Percentiles rank a stretch among this genome's conserved stretches.
Evolutionary conservation across 1,284 basidiomycete species (phyloP).

Genomic region (Microbotryum violaceum): DNA sequence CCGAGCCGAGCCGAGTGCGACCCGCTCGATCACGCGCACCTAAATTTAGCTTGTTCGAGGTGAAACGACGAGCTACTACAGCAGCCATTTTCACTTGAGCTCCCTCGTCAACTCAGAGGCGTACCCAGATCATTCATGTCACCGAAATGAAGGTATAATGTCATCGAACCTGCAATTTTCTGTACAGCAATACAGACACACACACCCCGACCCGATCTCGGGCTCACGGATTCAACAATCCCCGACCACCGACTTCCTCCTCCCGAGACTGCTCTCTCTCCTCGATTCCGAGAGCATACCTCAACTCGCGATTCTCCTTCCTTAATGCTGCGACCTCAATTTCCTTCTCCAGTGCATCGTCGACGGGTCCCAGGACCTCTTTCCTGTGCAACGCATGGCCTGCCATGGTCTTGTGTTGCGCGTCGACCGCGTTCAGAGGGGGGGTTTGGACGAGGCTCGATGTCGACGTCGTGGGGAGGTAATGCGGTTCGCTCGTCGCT

Average conservation of each 20-base stretch:
- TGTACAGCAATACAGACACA: background rate
- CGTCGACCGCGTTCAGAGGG: background rate
- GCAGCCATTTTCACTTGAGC: too few species aligned
- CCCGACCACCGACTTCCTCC: slow-evolving; percentile 51
- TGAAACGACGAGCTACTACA: too few species aligned
- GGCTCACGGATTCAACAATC: background rate
- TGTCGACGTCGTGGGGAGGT: slow-evolving; percentile 27
- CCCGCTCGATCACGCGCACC: too few species aligned
- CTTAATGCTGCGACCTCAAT: slow-evolving; percentile 68
- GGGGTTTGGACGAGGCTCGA: slow-evolving; percentile 20
- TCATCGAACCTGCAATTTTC: too few species aligned
- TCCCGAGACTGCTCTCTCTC: background rate
- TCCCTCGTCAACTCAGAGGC: too few species aligned
- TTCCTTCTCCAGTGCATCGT: slow-evolving; percentile 80
- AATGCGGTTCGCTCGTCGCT: slow-evolving; percentile 14
- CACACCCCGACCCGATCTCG: background rate
- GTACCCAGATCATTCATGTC: too few species aligned
- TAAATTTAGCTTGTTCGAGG: too few species aligned
- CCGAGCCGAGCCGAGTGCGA: too few species aligned
- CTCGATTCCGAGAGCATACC: slow-evolving; percentile 46
- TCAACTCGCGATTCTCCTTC: slow-evolving; percentile 68
- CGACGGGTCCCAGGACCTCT: slow-evolving; percentile 44
- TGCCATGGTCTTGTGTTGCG: slow-evolving; percentile 9
- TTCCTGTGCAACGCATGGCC: slow-evolving; percentile 17
- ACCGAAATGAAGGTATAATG: too few species aligned